These are phyloP conservation scores for Quercus phellos DNA, from an alignment of 331 rosid genomes.

Conservation along the genomic window DNA sequence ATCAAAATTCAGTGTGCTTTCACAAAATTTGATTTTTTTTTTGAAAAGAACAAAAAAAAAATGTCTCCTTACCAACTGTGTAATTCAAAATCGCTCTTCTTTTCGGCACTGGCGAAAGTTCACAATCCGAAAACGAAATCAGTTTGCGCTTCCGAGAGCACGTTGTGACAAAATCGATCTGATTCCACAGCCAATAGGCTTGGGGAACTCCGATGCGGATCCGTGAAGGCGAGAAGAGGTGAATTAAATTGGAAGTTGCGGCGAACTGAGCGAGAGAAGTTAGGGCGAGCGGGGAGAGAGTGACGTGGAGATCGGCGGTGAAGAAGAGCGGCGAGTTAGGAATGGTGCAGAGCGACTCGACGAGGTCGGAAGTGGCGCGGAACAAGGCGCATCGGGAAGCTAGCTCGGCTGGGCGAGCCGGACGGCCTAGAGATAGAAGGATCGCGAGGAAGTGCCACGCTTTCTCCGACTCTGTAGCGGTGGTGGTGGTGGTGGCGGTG, in stretches of 20 bases:
- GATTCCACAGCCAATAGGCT: background rate
- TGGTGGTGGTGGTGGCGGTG: background rate
- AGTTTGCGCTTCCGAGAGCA: constrained; percentile 39
- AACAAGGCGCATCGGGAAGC: constrained; percentile 36
- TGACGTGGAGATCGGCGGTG: constrained; percentile 22
- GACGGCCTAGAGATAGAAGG: constrained; percentile 35
- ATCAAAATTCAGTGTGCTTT: background rate
- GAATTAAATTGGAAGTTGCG: background rate
- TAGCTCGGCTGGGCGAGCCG: constrained; percentile 26
- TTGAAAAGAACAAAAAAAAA: background rate
- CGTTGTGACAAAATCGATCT: background rate
- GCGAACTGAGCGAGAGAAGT: constrained; percentile 15
- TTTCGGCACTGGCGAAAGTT: constrained; percentile 7
- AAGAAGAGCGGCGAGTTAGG: constrained; percentile 40
- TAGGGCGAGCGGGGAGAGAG: constrained; percentile 25
- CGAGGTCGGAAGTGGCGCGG: constrained; percentile 28
- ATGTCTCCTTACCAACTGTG: constrained; percentile 8
- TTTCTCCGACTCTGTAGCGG: constrained; percentile 11
- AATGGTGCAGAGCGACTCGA: constrained; percentile 27
- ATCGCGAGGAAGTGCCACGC: constrained; percentile 37
- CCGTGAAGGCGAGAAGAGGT: background rate
- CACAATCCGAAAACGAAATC: background rate
- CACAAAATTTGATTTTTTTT: background rate
- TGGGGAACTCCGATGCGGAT: background rate
- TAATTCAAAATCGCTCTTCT: constrained; percentile 7